These are phyloP conservation scores for Vanrija sp. DNA, from an alignment of 1,284 basidiomycete species.

Conservation along the genomic window DNA sequence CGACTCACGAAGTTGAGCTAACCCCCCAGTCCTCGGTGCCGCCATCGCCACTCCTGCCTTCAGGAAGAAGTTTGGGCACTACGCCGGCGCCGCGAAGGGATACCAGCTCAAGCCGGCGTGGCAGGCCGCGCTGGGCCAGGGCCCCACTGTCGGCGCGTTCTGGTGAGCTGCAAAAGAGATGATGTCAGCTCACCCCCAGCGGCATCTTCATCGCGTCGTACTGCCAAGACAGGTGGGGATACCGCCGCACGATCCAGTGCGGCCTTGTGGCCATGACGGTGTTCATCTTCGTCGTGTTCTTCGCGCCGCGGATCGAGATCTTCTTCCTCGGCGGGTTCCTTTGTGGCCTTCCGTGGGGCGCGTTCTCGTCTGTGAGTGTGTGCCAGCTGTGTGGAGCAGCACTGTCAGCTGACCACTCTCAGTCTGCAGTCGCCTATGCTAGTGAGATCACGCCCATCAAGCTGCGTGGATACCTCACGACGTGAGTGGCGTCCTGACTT, in stretches of 20 bases:
- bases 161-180: not conserved
- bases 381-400: too few relatives aligned
- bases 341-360: constrained; percentile 47
- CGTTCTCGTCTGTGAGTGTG: constrained; percentile 34
- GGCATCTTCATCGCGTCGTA: constrained; percentile 17
- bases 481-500: constrained; percentile 39
- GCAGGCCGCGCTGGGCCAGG: constrained; percentile 20
- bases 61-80: not conserved
- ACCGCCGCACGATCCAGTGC: constrained; percentile 14
- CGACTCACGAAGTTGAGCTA: too few relatives aligned
- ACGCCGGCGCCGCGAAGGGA: not conserved
- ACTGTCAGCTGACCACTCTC: not conserved
- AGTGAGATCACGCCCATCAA: constrained; percentile 36
- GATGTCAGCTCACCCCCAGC: constrained; percentile 7
- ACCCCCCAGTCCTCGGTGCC: not conserved
- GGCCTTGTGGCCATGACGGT: constrained; percentile 28
- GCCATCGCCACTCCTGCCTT: not conserved
- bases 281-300: constrained; percentile 35
- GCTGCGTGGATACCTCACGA: constrained; percentile 21
- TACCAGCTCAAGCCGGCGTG: constrained; percentile 9
- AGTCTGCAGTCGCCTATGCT: constrained; percentile 26
- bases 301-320: constrained; percentile 29
- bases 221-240: constrained; percentile 15
- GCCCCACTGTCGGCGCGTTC: constrained; percentile 5
- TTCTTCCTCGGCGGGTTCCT: constrained; percentile 14